These are phyloP conservation scores for Elongisporangium anandrum DNA, from an alignment of 352 stramenopile species.

Conservation along the genomic window DNA sequence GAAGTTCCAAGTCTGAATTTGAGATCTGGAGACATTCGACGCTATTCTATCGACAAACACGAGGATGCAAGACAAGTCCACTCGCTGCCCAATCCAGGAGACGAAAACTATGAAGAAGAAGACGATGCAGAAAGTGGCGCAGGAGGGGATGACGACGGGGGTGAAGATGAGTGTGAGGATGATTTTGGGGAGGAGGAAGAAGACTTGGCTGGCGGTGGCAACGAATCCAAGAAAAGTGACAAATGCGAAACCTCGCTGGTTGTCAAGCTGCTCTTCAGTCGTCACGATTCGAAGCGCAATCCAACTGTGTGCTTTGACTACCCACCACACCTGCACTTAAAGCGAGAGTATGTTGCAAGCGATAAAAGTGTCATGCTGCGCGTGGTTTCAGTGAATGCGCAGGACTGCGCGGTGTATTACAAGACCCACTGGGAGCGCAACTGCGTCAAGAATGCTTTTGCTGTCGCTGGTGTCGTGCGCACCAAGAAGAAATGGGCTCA, in stretches of 20 bases:
- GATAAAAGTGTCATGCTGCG: slow-evolving; percentile 4
- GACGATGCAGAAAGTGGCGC: slow-evolving; percentile 17
- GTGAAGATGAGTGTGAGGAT: slow-evolving; percentile 33
- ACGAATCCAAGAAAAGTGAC: slow-evolving; percentile 14
- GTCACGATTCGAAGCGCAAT: slow-evolving; percentile 32
- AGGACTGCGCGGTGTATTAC: slow-evolving; percentile 50
- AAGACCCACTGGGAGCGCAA: slow-evolving; percentile 91
- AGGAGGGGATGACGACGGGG: slow-evolving; percentile 46
- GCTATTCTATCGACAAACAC: slow-evolving; percentile 4
- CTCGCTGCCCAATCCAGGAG: slow-evolving; percentile 15
- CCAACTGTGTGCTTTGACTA: slow-evolving; percentile 90
- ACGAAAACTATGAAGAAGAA: slow-evolving; percentile 20
- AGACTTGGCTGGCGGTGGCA: slow-evolving; percentile 2
- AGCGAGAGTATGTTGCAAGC: slow-evolving; percentile 24
- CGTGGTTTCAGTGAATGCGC: slow-evolving; percentile 34
- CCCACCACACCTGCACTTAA: slow-evolving; percentile 52
- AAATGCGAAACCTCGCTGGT: slow-evolving; percentile 30
- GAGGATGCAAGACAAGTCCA: not conserved
- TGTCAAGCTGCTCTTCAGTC: slow-evolving; percentile 56
- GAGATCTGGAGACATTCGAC: not conserved
- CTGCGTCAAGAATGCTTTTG: slow-evolving; percentile 91
- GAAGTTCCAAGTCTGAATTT: not conserved
- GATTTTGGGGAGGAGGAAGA: slow-evolving; percentile 21
- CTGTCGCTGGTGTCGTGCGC: slow-evolving; percentile 60
- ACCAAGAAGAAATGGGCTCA: slow-evolving; percentile 51